phyloP scores from a whole-genome alignment of 129 eudicot species.

The Logfia minima region DNA sequence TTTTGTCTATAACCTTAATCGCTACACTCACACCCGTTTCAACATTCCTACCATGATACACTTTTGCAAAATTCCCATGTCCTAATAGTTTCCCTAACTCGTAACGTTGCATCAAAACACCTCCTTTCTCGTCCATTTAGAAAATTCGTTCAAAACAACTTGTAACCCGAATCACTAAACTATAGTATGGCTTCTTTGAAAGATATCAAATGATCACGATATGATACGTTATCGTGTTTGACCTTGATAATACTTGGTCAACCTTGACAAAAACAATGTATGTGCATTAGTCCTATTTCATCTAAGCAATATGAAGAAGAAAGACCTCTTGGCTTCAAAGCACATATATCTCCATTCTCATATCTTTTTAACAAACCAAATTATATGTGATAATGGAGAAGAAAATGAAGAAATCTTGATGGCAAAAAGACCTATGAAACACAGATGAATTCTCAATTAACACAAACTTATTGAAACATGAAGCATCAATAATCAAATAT shows the following conservation, averaged over 20 bases:
- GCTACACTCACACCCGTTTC: slow-evolving; percentile 23
- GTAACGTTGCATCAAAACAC: slow-evolving; percentile 25
- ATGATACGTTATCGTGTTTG: background rate
- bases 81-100: slow-evolving; percentile 21
- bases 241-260: background rate
- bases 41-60: slow-evolving; percentile 20
- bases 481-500: background rate
- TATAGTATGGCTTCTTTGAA: background rate
- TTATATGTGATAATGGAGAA: background rate
- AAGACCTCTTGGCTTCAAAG: background rate
- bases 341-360: background rate
- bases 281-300: background rate
- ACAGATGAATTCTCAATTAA: background rate
- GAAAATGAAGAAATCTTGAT: background rate
- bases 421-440: background rate
- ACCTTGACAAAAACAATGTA: background rate
- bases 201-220: background rate
- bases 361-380: too few species aligned
- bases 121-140: background rate
- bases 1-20: slow-evolving; percentile 17
- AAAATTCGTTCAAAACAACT: background rate
- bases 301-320: background rate
- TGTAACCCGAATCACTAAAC: background rate
- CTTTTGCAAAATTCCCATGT: slow-evolving; percentile 27
- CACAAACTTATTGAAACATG: background rate